These are phyloP conservation scores for Tetradesmus obliquus DNA, from an alignment of 139 green algal species.

Conservation along the genomic window DNA sequence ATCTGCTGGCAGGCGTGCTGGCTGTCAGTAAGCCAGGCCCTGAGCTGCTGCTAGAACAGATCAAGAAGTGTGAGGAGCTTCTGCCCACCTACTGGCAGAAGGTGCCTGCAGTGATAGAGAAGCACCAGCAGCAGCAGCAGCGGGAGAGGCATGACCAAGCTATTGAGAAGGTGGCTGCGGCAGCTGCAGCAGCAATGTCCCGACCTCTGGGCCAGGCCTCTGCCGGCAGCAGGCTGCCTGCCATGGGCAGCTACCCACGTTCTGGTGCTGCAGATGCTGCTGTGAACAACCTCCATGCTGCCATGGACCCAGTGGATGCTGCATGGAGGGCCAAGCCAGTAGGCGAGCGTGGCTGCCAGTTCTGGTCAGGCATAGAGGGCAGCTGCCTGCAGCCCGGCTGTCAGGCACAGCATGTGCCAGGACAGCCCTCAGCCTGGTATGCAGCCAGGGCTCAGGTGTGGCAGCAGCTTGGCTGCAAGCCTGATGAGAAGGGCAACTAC, in stretches of 20 bases:
- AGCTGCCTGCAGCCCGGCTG: constrained; percentile 3
- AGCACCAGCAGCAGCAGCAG: not conserved
- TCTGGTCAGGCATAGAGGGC: constrained; percentile 16
- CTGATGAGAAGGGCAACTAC: not conserved
- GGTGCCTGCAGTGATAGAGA: not conserved
- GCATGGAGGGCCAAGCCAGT: not conserved
- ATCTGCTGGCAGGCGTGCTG: not conserved
- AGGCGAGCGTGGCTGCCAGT: not conserved
- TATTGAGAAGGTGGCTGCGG: not conserved
- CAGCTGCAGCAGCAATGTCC: not conserved
- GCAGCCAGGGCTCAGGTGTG: not conserved
- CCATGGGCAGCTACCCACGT: no score
- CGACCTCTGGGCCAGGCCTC: not conserved
- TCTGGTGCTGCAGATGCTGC: no score
- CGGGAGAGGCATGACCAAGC: not conserved
- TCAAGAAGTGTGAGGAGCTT: not conserved
- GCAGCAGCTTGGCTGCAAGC: not conserved
- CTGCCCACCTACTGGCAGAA: not conserved
- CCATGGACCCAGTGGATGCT: not conserved
- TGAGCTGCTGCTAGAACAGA: not conserved
- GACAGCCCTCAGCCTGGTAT: not conserved
- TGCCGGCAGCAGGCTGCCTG: no score
- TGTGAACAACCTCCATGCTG: no score
- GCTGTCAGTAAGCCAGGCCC: not conserved
- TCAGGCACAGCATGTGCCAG: not conserved